These are phyloP conservation scores for Leptographium lundbergii DNA, from an alignment of 2,329 filamentous ascomycete genomes.

Conservation along the genomic window DNA sequence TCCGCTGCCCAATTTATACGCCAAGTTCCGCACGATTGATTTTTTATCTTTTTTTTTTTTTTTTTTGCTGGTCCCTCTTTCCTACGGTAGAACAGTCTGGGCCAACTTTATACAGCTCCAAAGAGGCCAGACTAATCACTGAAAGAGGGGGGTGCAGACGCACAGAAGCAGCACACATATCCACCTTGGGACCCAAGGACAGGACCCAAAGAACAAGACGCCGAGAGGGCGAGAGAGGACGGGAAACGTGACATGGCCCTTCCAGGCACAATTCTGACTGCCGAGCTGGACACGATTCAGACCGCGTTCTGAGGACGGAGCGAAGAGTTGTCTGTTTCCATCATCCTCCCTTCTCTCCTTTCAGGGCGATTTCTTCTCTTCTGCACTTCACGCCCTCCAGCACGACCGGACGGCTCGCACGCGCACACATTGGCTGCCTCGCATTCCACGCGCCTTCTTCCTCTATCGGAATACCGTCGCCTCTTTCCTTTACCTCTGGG, in stretches of 20 bases:
- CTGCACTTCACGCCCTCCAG: not conserved
- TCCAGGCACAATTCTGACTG: conserved; percentile 3
- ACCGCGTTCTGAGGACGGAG: not conserved
- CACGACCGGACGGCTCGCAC: not conserved
- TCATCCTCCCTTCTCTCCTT: not conserved
- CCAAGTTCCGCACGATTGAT: not conserved
- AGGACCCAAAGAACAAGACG: not conserved
- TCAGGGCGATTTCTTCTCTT: too few relatives aligned
- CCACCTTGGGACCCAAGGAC: not conserved
- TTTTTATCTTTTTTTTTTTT: not conserved
- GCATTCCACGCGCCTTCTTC: not conserved
- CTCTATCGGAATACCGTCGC: too few relatives aligned
- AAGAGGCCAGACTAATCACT: not conserved
- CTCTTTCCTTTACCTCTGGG: too few relatives aligned
- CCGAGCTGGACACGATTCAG: conserved; percentile 6
- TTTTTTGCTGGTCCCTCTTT: not conserved
- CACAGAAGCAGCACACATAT: not conserved
- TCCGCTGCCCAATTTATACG: not conserved
- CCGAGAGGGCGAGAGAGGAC: not conserved
- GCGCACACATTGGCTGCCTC: not conserved
- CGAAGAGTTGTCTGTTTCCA: not conserved
- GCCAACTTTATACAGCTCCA: not conserved
- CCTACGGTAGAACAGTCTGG: not conserved
- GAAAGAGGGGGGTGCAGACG: not conserved
- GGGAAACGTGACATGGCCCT: not conserved